phyloP scores from a whole-genome alignment of 164 flowering plant species.

The Taxillus chinensis region DNA sequence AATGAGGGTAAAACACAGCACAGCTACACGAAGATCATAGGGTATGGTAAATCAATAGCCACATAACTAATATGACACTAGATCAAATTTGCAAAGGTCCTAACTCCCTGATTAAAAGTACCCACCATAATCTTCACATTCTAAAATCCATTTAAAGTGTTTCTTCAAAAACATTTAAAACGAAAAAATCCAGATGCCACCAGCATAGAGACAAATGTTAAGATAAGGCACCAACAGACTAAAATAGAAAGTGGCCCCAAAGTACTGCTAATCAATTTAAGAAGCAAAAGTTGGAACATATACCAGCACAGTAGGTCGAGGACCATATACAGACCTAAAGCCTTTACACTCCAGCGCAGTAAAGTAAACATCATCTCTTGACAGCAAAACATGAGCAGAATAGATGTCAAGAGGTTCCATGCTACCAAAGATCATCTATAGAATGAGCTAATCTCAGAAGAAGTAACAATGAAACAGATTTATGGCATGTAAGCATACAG shows the following conservation, averaged over 20 bases:
- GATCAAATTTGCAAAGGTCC: no score
- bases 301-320: slow-evolving; percentile 72
- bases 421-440: slow-evolving; percentile 85
- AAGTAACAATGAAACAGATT: slow-evolving; percentile 3
- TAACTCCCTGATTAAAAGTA: no score
- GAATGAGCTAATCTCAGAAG: slow-evolving; percentile 13
- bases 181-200: no score
- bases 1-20: no score
- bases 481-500: neutral
- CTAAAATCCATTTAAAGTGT: neutral
- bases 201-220: no score
- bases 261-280: no score
- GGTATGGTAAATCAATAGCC: no score
- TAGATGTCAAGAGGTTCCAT: slow-evolving; percentile 81
- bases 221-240: no score
- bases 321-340: slow-evolving; percentile 49
- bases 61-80: no score
- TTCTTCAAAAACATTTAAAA: no score
- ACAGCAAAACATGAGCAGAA: slow-evolving; percentile 76
- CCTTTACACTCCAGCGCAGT: slow-evolving; percentile 56
- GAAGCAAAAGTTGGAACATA: neutral
- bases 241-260: no score
- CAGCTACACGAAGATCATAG: no score
- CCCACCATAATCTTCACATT: neutral
- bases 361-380: slow-evolving; percentile 87